Evolutionary conservation across 2,329 filamentous ascomycete species (phyloP).

Genomic region (Arthrobotrys iridis): DNA sequence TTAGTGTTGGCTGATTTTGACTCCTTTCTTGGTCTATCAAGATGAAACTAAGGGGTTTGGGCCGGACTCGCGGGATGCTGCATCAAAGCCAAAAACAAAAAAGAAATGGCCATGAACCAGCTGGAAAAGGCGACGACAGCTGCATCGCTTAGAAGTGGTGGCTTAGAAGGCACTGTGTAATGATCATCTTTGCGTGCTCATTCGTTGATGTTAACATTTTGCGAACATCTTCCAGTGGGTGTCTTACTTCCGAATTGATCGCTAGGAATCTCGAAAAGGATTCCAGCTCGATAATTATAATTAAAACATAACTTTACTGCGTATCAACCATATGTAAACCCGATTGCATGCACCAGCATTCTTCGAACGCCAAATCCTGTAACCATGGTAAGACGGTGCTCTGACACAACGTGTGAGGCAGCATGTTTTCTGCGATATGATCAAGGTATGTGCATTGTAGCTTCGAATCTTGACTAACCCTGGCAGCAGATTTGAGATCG

Average conservation of each 20-base stretch:
- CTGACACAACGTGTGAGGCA: slow-evolving; percentile 34
- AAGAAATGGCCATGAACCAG: slow-evolving; percentile 1
- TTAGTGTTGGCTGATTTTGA: not conserved
- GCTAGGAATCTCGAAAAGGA: not conserved
- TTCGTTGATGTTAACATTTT: not conserved
- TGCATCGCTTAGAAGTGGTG: not conserved
- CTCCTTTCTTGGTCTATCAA: slow-evolving; percentile 42
- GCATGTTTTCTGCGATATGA: slow-evolving; percentile 6
- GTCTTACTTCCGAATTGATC: slow-evolving; percentile 24
- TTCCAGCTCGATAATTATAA: slow-evolving; percentile 32
- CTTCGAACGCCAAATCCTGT: slow-evolving; percentile 11
- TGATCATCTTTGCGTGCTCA: slow-evolving; percentile 30
- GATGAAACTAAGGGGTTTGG: slow-evolving; percentile 53
- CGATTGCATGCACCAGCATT: not conserved
- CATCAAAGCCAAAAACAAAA: slow-evolving; percentile 24
- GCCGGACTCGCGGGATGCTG: slow-evolving; percentile 4
- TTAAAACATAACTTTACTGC: slow-evolving; percentile 5
- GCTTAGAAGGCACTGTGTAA: slow-evolving; percentile 14
- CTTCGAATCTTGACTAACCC: slow-evolving; percentile 9
- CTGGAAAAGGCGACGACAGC: slow-evolving; percentile 29
- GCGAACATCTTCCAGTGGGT: not conserved
- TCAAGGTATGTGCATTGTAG: not conserved
- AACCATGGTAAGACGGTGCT: slow-evolving; percentile 45
- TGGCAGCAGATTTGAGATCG: not conserved
- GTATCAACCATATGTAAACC: not conserved